Evolutionary conservation across 1,284 basidiomycete species (phyloP).

Genomic region (Naganishia liquefaciens): DNA sequence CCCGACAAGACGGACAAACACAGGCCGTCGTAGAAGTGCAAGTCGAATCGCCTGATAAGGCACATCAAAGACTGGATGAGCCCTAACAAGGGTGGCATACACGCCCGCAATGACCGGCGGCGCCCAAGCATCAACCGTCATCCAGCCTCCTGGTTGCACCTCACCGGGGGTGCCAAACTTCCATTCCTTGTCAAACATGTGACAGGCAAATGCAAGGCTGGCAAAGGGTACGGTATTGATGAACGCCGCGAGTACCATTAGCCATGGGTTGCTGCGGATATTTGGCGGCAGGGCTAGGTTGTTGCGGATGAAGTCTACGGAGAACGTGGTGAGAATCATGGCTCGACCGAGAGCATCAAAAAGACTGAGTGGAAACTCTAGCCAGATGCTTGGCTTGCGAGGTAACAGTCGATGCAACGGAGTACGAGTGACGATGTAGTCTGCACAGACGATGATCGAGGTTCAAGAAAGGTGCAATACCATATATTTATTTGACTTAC

Average conservation of each 20-base stretch:
- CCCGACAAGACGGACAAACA: slow-evolving; percentile 45
- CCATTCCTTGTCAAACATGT: slow-evolving; percentile 45
- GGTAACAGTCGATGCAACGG: slow-evolving; percentile 45
- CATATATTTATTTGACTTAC: slow-evolving; percentile 18
- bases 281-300: slow-evolving; percentile 29
- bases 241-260: slow-evolving; percentile 49
- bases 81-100: slow-evolving; percentile 33
- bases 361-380: slow-evolving; percentile 43
- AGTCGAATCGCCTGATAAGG: slow-evolving; percentile 10
- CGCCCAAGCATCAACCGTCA: slow-evolving; percentile 48
- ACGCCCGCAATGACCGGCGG: slow-evolving; percentile 44
- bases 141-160: slow-evolving; percentile 48
- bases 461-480: not conserved
- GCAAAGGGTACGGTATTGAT: slow-evolving; percentile 51
- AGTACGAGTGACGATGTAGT: slow-evolving; percentile 48
- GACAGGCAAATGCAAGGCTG: slow-evolving; percentile 45
- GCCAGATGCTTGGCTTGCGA: slow-evolving; percentile 37
- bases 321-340: slow-evolving; percentile 50
- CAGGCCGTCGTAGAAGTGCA: slow-evolving; percentile 8
- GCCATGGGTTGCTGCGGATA: slow-evolving; percentile 44
- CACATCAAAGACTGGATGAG: slow-evolving; percentile 21
- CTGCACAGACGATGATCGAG: slow-evolving; percentile 33
- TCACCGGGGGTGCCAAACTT: slow-evolving; percentile 46
- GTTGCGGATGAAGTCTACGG: slow-evolving; percentile 44
- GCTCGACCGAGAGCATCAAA: slow-evolving; percentile 52